Percentiles rank a stretch among this genome's conserved stretches.
Conservation (phyloP, 192 early-diverging fungal species). For the Phlyctochytrium arcticum region DNA sequence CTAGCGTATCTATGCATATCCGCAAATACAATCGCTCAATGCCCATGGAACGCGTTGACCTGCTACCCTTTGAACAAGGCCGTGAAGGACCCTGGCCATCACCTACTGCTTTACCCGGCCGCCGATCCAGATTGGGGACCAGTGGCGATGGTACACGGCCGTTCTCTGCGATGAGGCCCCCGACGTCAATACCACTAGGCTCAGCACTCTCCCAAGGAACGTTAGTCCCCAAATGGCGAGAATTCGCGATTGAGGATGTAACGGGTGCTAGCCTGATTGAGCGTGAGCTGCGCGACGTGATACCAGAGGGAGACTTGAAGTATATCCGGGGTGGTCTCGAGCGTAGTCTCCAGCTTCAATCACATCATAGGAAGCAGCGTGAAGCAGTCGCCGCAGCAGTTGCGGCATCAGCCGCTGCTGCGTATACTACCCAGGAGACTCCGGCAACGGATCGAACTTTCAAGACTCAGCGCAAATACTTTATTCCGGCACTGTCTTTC, state of each 20-base stretch:
- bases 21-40: slow-evolving; percentile 41
- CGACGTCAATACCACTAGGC: slow-evolving; percentile 5
- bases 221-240: slow-evolving; percentile 9
- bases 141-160: not conserved
- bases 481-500: slow-evolving; percentile 21
- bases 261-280: slow-evolving; percentile 4
- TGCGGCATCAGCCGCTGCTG: not conserved
- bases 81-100: not conserved
- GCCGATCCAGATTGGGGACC: too few relatives aligned
- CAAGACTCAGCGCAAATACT: slow-evolving; percentile 25
- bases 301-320: slow-evolving; percentile 14
- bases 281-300: slow-evolving; percentile 17
- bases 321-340: slow-evolving; percentile 27
- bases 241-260: slow-evolving; percentile 8
- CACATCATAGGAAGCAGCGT: too few relatives aligned
- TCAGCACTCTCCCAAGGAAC: not conserved
- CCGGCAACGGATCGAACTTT: not conserved
- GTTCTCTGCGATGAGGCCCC: slow-evolving; percentile 4
- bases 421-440: too few relatives aligned
- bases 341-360: too few relatives aligned
- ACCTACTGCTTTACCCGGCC: too few relatives aligned
- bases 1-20: slow-evolving; percentile 28
- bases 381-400: not conserved
- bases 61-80: slow-evolving; percentile 33
- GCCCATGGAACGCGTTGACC: slow-evolving; percentile 39